Base-by-base conservation (phyloP, 441 rosid genomes). In the Bruguiera hainesii region DNA sequence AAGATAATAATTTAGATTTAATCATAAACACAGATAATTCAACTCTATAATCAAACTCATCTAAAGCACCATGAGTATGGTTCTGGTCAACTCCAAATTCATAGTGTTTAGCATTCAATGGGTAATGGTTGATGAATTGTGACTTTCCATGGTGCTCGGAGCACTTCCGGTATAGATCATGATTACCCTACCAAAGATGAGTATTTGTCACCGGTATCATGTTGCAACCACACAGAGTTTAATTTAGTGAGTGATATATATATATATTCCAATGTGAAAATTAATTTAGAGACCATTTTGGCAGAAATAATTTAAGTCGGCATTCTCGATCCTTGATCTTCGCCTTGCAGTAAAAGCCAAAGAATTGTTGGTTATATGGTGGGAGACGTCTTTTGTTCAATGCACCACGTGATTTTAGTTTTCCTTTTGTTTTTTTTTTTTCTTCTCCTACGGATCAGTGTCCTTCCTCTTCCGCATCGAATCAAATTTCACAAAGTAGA, bases 41-140 rank as follows among this genome's bases (percentile, higher is more conserved):
- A 61, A 46, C 55, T 30, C 67, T 61, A 4, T 18, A 55, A 67
- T 56, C 31, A 37, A 56, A 62, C 60, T 61, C 30, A 49, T 11
- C 26, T 51, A 33, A 49, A n/a, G 55, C 62, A 26, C 46, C 21
- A 46, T 28, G 28, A 51, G 29, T n/a, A 46, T 18, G 18, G 51
- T 57, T 63, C 25, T 63, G 69, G 70, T 73, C 75, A 73, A 73
- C 26, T 56, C 39, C 57, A 42, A 48, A 4, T 23, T 64, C 60
- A 52, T 33, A 21, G 25, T 35, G n/a, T 16, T 11, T 55, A n/a
- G 15, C 9, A 48, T 0, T 62, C 25, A 42, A 42, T 57, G 75
- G 69, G 26, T 65, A 35, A 53, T 15, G 20, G 21, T 58, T 59
- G 52, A 76, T 46, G 60, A 42, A 64, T 46, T 60, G 20, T 37